Evolutionary conservation across 768 basidiomycete species (phyloP).

Genomic region (Naematelia aurantialba): DNA sequence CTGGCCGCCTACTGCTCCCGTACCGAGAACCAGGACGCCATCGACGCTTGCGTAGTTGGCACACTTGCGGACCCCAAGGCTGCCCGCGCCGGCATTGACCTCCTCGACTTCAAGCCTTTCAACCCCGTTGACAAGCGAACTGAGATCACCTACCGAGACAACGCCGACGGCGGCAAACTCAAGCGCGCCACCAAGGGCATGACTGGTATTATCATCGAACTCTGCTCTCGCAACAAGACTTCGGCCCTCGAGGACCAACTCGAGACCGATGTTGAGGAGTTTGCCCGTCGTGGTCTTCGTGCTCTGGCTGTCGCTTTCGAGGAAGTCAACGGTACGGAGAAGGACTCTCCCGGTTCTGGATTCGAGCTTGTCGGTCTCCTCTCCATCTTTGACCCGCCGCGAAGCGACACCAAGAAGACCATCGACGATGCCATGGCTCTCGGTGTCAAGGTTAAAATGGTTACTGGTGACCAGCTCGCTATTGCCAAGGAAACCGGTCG

Average conservation of each 20-base stretch:
- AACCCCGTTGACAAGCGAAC: conserved; percentile 99
- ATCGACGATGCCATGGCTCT: conserved; percentile 94
- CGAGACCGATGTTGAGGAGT: conserved; percentile 94
- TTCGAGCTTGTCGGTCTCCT: conserved; percentile 97
- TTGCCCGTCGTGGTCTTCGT: conserved; percentile 91
- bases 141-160: conserved; percentile 94
- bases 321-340: conserved; percentile 78
- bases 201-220: conserved; percentile 97
- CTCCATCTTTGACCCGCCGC: conserved; percentile 95
- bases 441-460: conserved; percentile 99
- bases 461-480: conserved; percentile 99
- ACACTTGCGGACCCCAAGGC: conserved; percentile 68
- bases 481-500: conserved; percentile 99
- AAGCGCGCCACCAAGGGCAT: conserved; percentile 99
- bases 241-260: conserved; percentile 84
- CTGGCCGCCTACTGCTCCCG: conserved; percentile 94
- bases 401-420: conserved; percentile 97
- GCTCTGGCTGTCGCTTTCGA: conserved; percentile 94
- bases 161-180: conserved; percentile 78
- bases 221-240: conserved; percentile 96
- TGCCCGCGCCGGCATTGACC: conserved; percentile 88
- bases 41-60: conserved; percentile 78
- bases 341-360: conserved; percentile 85
- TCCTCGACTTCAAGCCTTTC: conserved; percentile 98
- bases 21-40: conserved; percentile 98